Evolutionary conservation across 495 filamentous ascomycete genomes (phyloP), one percentile per base, ranked within the genome.

Genomic region (Cladorrhinum samala): DNA sequence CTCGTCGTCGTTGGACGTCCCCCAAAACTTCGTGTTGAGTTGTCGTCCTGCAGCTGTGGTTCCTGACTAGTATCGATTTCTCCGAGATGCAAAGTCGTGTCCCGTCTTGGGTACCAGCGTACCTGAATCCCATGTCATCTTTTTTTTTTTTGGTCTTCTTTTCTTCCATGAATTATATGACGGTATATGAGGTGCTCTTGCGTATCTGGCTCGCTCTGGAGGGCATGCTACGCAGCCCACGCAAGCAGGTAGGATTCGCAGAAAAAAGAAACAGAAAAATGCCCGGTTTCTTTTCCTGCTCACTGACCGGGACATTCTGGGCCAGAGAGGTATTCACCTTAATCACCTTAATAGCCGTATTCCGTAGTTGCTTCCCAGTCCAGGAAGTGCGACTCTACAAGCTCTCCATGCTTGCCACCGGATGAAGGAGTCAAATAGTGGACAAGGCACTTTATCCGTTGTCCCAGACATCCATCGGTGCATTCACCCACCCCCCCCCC

Each of bases 401-500:
- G 46, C 16, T 37, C 42, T 47, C 33, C 21, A 24, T 33, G 46
- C 52, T 66, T 54, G 63, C 61, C 63, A 60, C 65, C 63, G 58
- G 57, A 21, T 64, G 61, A 64, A 60, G 52, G 33, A 27, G 41
- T 6, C 14, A 23, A n/a, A 18, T 41, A 18, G 27, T 33, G 11
- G 59, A 60, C 58, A 57, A 55, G 61, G 50, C 61, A 66, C 55
- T 63, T 66, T 68, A 68, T 53, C 65, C 63, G 61, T 58, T 38
- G 61, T 63, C 52, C 58, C 58, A 64, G 55, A 66, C 64, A 62
- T 57, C 49, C 27, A 5, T 6, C 11, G n/a, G 55, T 54, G 58
- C 65, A 64, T 68, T 66, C 63, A 66, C 61, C 63, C 63, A 66
- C 55, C n/a, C n/a, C n/a, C n/a, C n/a, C n/a, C n/a, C n/a, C n/a